Evolutionary conservation across 768 basidiomycete genomes (phyloP).

Genomic region (Leccinellum rugosiceps): DNA sequence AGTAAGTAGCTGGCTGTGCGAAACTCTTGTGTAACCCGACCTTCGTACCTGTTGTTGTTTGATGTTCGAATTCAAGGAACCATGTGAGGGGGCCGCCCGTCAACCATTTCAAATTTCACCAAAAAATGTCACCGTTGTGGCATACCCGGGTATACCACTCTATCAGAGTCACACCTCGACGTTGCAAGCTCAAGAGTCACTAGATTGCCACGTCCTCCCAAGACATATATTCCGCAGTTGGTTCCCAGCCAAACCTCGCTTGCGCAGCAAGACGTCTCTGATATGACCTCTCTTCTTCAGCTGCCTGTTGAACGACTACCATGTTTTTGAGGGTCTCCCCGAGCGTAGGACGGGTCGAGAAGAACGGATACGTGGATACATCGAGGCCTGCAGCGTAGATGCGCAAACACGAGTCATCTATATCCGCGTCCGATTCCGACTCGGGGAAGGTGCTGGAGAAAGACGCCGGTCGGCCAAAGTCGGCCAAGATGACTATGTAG

Average conservation of each 20-base stretch:
- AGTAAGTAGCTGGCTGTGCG: no score
- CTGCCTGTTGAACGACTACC: background rate
- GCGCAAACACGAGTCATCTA: background rate
- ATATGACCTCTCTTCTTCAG: background rate
- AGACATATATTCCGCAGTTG: background rate
- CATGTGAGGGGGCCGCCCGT: no score
- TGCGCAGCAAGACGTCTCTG: background rate
- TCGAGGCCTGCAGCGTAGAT: conserved; percentile 1
- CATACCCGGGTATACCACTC: no score
- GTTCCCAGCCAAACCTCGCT: background rate
- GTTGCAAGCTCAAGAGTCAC: no score
- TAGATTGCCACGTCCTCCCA: conserved; percentile 6
- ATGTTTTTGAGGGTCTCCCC: background rate
- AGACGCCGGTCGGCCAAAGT: background rate
- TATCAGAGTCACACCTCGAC: no score
- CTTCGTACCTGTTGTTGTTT: no score
- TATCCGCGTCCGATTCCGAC: background rate
- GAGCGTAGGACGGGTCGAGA: background rate
- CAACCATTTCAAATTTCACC: no score
- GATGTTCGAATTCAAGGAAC: no score
- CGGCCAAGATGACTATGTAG: conserved; percentile 1
- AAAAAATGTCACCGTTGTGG: no score
- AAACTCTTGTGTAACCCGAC: no score
- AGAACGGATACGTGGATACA: conserved; percentile 1
- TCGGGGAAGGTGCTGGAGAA: background rate